phyloP scores from a whole-genome alignment of 768 basidiomycete species.

The Collybia mongolica region DNA sequence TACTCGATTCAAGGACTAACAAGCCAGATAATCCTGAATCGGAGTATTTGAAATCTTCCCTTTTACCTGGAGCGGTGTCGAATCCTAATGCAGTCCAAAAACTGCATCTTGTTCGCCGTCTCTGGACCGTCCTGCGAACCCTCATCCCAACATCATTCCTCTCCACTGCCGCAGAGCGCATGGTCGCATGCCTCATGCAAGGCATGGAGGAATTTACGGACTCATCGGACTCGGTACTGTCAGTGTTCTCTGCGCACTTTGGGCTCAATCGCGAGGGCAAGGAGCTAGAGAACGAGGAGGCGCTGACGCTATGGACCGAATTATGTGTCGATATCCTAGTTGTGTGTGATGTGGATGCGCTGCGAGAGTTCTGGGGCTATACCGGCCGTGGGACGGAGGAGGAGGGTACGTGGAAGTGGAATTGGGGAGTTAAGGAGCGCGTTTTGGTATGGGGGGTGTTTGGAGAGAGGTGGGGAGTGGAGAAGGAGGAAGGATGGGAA shows the following conservation, averaged over 20 bases:
- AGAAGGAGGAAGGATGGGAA: slow-evolving; percentile 49
- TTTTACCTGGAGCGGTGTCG: slow-evolving; percentile 24
- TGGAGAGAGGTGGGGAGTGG: slow-evolving; percentile 52
- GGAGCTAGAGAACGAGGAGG: slow-evolving; percentile 29
- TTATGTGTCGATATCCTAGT: slow-evolving; percentile 56
- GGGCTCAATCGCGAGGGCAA: slow-evolving; percentile 6
- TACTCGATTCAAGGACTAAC: slow-evolving; percentile 1
- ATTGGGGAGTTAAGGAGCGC: slow-evolving; percentile 41
- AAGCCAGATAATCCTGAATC: slow-evolving; percentile 9
- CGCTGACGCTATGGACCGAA: slow-evolving; percentile 55
- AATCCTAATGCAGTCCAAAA: slow-evolving; percentile 25
- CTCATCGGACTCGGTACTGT: slow-evolving; percentile 11
- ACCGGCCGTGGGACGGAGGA: slow-evolving; percentile 17
- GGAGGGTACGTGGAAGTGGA: slow-evolving; percentile 27
- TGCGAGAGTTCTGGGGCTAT: slow-evolving; percentile 56
- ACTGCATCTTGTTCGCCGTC: slow-evolving; percentile 52
- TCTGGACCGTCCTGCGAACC: slow-evolving; percentile 51
- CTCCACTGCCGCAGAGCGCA: slow-evolving; percentile 37
- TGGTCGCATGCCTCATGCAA: slow-evolving; percentile 50
- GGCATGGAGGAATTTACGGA: slow-evolving; percentile 46
- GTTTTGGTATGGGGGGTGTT: slow-evolving; percentile 57
- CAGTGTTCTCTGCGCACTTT: not conserved
- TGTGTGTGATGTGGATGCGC: slow-evolving; percentile 42
- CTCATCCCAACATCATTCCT: slow-evolving; percentile 43
- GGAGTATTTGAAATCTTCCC: slow-evolving; percentile 1